These are phyloP conservation scores for Globisporangium sylvaticum DNA, from an alignment of 352 stramenopile genomes.

Conservation along the genomic window DNA sequence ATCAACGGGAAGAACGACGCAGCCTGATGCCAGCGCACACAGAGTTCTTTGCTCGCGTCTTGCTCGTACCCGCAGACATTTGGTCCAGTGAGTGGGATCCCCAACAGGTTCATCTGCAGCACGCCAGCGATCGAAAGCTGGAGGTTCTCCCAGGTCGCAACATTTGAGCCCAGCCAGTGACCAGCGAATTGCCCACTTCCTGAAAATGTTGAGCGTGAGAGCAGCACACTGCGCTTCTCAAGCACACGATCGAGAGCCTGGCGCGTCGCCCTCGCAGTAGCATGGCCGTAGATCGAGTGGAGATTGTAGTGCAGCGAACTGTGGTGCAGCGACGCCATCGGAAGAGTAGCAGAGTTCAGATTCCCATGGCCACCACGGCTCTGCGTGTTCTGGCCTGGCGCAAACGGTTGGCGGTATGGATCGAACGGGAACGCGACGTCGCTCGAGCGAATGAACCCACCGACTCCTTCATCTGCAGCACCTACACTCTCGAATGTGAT, in stretches of 20 bases:
- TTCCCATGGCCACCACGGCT: conserved; percentile 51
- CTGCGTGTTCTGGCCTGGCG: conserved; percentile 45
- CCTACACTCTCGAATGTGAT: conserved; percentile 4
- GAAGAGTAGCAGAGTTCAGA: conserved; percentile 71
- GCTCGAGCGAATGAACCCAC: conserved; percentile 55
- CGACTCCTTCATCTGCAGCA: not conserved
- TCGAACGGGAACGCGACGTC: conserved; percentile 80
- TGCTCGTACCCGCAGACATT: conserved; percentile 58
- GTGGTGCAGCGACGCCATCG: conserved; percentile 66
- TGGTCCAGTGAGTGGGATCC: conserved; percentile 60
- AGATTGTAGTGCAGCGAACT: conserved; percentile 83
- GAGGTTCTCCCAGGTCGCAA: conserved; percentile 78
- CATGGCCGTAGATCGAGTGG: conserved; percentile 80
- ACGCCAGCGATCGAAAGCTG: conserved; percentile 65
- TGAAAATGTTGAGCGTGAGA: conserved; percentile 70
- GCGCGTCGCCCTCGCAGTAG: conserved; percentile 49
- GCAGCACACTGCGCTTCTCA: conserved; percentile 52
- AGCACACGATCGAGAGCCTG: conserved; percentile 45
- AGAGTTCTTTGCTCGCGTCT: conserved; percentile 59
- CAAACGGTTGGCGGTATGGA: conserved; percentile 76
- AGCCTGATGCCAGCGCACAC: conserved; percentile 80
- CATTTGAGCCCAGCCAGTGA: conserved; percentile 53
- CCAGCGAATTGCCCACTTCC: conserved; percentile 56
- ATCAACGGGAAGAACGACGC: conserved; percentile 77
- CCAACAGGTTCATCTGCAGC: conserved; percentile 77